Evolutionary conservation across 2,329 filamentous ascomycete species (phyloP).

Genomic region (Alternaria angustiovoidea): DNA sequence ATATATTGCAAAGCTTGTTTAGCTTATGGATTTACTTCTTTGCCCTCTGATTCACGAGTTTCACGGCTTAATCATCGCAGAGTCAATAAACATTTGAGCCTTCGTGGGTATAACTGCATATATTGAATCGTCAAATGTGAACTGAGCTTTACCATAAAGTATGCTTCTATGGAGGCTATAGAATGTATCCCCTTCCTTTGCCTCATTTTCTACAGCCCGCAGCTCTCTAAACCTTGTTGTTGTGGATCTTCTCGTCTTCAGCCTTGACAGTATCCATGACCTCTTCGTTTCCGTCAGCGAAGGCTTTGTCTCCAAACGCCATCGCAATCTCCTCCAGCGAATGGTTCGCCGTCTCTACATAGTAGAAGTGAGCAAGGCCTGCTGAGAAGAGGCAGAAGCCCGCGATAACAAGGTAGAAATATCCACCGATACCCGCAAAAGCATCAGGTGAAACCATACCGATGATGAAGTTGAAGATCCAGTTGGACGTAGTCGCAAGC

Average conservation of each 20-base stretch:
- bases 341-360: slow-evolving; percentile 53
- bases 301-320: slow-evolving; percentile 55
- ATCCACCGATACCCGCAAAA: slow-evolving; percentile 48
- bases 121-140: not conserved
- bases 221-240: slow-evolving; percentile 1
- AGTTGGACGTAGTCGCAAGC: slow-evolving; percentile 49
- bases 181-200: not conserved
- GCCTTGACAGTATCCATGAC: slow-evolving; percentile 22
- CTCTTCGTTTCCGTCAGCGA: slow-evolving; percentile 36
- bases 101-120: not conserved
- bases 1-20: slow-evolving; percentile 16
- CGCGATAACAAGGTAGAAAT: slow-evolving; percentile 55
- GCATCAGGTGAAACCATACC: slow-evolving; percentile 55
- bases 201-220: not conserved
- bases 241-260: slow-evolving; percentile 9
- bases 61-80: not conserved
- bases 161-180: not conserved
- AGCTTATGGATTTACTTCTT: not conserved
- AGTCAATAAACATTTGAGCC: not conserved
- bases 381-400: slow-evolving; percentile 21
- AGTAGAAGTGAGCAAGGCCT: slow-evolving; percentile 52
- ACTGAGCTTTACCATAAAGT: not conserved
- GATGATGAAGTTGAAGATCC: slow-evolving; percentile 52
- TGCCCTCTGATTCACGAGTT: not conserved
- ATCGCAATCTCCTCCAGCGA: slow-evolving; percentile 53